Percentiles rank a stretch among this genome's conserved stretches.
Evolutionary conservation across 1,139 yeast species (phyloP).

Genomic region (Geotrichum carabidarum): DNA sequence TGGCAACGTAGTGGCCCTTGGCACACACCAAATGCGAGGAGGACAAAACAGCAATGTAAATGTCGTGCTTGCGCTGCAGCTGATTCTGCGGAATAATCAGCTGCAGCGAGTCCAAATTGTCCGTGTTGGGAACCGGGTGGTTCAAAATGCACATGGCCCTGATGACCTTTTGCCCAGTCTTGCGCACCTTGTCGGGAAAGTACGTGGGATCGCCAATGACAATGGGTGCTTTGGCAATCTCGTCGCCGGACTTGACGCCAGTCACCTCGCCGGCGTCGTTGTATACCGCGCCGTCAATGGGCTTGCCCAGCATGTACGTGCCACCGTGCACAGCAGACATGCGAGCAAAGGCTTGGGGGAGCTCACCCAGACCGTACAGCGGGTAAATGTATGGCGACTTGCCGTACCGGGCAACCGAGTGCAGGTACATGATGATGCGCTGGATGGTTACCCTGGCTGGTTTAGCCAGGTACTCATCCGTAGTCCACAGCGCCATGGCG

Average conservation of each 20-base stretch:
- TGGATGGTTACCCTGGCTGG: slow-evolving; percentile 93
- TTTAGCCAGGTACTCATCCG: slow-evolving; percentile 79
- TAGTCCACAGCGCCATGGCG: slow-evolving; percentile 96
- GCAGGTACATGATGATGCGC: slow-evolving; percentile 76
- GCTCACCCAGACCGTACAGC: slow-evolving; percentile 91
- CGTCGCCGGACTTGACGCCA: slow-evolving; percentile 89
- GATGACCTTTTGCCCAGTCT: slow-evolving; percentile 81
- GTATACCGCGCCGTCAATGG: slow-evolving; percentile 82
- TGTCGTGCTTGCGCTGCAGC: slow-evolving; percentile 87
- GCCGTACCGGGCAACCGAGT: slow-evolving; percentile 90
- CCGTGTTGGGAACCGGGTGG: slow-evolving; percentile 82
- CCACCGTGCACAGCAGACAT: slow-evolving; percentile 97
- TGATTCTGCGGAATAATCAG: slow-evolving; percentile 96
- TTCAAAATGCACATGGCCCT: slow-evolving; percentile 92
- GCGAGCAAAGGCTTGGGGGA: slow-evolving; percentile 98
- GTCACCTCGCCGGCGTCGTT: slow-evolving; percentile 65
- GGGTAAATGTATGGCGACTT: slow-evolving; percentile 96
- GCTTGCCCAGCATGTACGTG: slow-evolving; percentile 95
- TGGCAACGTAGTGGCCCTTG: slow-evolving; percentile 85
- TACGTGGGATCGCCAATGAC: slow-evolving; percentile 98
- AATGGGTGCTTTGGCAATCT: slow-evolving; percentile 84
- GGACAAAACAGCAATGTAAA: slow-evolving; percentile 86
- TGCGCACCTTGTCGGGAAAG: slow-evolving; percentile 83
- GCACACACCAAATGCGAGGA: slow-evolving; percentile 89
- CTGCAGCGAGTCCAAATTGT: slow-evolving; percentile 83